Evolutionary conservation across 2,329 filamentous ascomycete species (phyloP).

Genomic region (Colletotrichum lupini): DNA sequence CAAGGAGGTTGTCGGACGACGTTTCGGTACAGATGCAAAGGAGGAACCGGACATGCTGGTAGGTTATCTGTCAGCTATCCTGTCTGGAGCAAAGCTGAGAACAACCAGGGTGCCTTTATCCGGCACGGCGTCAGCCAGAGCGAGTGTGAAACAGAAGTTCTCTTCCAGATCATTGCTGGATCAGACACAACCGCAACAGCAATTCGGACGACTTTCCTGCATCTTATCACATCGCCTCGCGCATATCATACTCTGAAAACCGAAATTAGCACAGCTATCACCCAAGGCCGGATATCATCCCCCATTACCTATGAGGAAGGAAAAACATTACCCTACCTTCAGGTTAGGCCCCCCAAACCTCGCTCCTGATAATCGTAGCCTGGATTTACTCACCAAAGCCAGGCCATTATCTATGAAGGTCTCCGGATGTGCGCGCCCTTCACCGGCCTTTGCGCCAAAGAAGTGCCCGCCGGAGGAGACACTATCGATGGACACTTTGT

Average conservation of each 20-base stretch:
- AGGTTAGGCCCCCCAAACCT: slow-evolving; percentile 50
- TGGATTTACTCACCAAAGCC: slow-evolving; percentile 42
- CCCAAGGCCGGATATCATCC: slow-evolving; percentile 40
- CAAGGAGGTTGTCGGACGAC: slow-evolving; percentile 44
- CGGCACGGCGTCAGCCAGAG: slow-evolving; percentile 47
- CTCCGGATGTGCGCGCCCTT: slow-evolving; percentile 52
- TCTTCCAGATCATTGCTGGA: slow-evolving; percentile 42
- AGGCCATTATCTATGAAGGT: slow-evolving; percentile 56
- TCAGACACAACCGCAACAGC: slow-evolving; percentile 65
- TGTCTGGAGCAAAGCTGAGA: not conserved
- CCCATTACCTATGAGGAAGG: slow-evolving; percentile 43
- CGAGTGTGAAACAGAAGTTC: slow-evolving; percentile 45
- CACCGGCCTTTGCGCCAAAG: slow-evolving; percentile 41
- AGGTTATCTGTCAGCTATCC: not conserved
- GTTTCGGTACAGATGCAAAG: slow-evolving; percentile 41
- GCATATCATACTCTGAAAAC: slow-evolving; percentile 54
- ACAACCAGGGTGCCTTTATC: slow-evolving; percentile 49
- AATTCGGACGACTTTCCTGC: slow-evolving; percentile 60
- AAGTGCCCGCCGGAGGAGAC: slow-evolving; percentile 43
- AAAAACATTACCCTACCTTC: slow-evolving; percentile 50
- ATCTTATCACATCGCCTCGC: slow-evolving; percentile 57
- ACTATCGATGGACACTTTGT: slow-evolving; percentile 41
- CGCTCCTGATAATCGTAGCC: slow-evolving; percentile 1
- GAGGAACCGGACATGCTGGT: slow-evolving; percentile 49
- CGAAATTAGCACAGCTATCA: slow-evolving; percentile 57